A percentile compares a stretch with the other conserved stretches of the same genome.
phyloP scores from a whole-genome alignment of 2,329 filamentous ascomycete species.

The Ophiostoma ips region DNA sequence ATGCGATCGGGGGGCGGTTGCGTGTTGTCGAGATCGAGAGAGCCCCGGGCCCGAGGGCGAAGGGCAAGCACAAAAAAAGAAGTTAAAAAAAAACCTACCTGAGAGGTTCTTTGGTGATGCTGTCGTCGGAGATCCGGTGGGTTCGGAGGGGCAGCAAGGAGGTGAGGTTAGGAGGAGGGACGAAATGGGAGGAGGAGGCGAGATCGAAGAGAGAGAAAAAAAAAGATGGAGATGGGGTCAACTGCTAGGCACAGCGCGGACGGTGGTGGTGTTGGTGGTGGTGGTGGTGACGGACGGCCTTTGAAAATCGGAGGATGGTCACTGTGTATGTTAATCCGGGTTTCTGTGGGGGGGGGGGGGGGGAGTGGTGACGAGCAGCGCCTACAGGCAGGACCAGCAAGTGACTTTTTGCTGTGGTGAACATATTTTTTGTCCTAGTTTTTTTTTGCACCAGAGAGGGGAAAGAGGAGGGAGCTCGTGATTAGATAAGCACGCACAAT shows the following conservation, averaged over 20 bases:
- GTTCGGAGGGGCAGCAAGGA: slow-evolving; percentile 6
- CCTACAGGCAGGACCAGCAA: neutral
- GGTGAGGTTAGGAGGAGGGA: slow-evolving; percentile 1
- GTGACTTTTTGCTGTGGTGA: too few relatives aligned
- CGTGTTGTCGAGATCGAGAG: neutral
- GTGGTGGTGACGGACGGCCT: slow-evolving; percentile 1
- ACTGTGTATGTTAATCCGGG: slow-evolving; percentile 6
- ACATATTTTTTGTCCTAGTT: slow-evolving; percentile 8
- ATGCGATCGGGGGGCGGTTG: neutral
- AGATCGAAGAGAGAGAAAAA: neutral
- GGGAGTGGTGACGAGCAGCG: neutral
- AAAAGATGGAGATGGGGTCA: slow-evolving; percentile 6
- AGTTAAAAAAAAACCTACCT: neutral
- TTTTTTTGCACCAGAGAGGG: slow-evolving; percentile 5
- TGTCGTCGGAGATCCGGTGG: slow-evolving; percentile 1
- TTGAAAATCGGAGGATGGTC: slow-evolving; percentile 6
- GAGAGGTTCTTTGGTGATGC: slow-evolving; percentile 1
- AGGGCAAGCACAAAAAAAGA: neutral
- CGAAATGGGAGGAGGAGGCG: neutral
- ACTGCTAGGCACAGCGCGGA: neutral
- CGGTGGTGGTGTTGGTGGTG: slow-evolving; percentile 5
- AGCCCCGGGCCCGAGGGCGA: neutral
- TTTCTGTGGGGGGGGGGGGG: neutral
- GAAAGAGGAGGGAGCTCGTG: neutral
- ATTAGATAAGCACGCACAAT: slow-evolving; percentile 8